Conservation (phyloP, 768 basidiomycete species). For the Suillus decipiens region DNA sequence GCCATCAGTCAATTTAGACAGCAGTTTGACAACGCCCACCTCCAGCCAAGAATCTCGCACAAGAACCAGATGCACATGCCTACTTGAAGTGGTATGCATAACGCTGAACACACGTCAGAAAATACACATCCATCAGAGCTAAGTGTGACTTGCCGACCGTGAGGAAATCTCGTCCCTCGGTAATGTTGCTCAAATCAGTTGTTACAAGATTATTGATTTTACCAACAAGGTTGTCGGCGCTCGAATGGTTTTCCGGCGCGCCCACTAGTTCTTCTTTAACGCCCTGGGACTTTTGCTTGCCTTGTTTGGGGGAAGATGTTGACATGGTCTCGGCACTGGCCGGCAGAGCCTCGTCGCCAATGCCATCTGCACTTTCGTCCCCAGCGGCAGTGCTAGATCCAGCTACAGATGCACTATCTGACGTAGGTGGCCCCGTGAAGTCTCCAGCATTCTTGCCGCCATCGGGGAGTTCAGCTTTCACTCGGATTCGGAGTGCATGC, state of each 20-base stretch:
- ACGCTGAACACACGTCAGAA: constrained; percentile 2
- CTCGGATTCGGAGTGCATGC: constrained; percentile 60
- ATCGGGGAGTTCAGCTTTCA: constrained; percentile 20
- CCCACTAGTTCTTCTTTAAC: not conserved
- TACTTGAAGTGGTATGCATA: constrained; percentile 16
- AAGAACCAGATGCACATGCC: constrained; percentile 42
- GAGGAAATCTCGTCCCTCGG: constrained; percentile 23
- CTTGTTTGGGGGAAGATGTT: constrained; percentile 4
- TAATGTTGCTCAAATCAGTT: constrained; percentile 33
- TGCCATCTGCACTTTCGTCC: constrained; percentile 12
- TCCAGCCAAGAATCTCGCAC: constrained; percentile 51
- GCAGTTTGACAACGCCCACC: constrained; percentile 1
- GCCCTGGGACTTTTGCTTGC: constrained; percentile 10
- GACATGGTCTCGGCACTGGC: constrained; percentile 1
- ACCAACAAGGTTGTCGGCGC: constrained; percentile 57
- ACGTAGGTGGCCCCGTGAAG: constrained; percentile 9
- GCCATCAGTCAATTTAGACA: not conserved
- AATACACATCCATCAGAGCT: not conserved
- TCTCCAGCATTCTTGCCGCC: constrained; percentile 7
- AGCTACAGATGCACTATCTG: constrained; percentile 15
- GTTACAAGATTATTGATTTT: constrained; percentile 79
- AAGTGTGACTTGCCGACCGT: constrained; percentile 7
- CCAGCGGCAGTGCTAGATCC: constrained; percentile 16
- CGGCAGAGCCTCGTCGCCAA: constrained; percentile 7
- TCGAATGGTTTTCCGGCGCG: constrained; percentile 12